Evolutionary conservation across 306 rosid species (phyloP), one percentile per base, ranked within the genome.

Genomic region (Sphenostylis stenocarpa): DNA sequence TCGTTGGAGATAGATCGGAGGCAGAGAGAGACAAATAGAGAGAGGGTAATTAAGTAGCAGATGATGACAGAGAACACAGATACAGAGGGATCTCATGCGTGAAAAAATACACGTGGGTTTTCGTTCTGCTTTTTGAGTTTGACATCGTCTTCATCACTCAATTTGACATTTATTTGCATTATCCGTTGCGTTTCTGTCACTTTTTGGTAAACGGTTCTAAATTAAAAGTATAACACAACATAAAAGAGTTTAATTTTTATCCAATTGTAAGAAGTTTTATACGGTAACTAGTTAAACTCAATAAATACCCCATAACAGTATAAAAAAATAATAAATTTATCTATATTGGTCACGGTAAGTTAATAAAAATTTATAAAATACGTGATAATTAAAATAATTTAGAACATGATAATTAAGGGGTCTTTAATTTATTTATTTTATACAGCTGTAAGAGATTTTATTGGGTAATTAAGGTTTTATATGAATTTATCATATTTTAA

Each of bases 161-260:
- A 39, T 20, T 49, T 76, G 14, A 34, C 39, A 31, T 28, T 76
- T n/a, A 24, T 36, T 80, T 74, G 65, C 81, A 45, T 77, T 67
- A 39, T 82, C 72, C 70, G 3, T 61, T 39, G 9, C 31, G 14
- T 29, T 60, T 15, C 16, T 29, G 47, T 41, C 53, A 14, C 66
- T 29, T 28, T 24, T 20, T 12, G 2, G 60, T 20, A 21, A 21
- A 3, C 3, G 2, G 17, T 49, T n/a, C n/a, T n/a, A n/a, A n/a
- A n/a, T n/a, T n/a, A n/a, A 48, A 48, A 20, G 0, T 4, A 41
- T 41, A 41, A 11, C 43, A 7, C 10, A 8, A 36, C 41, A 36
- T 0, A 39, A 12, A 12, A 41, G 47, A 41, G 47, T 41, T 41
- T 41, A 11, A 41, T 41, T 41, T 41, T 41, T 41, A 10, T 3